phyloP scores from a whole-genome alignment of 2,329 filamentous ascomycete species.

The Clonostachys chloroleuca region DNA sequence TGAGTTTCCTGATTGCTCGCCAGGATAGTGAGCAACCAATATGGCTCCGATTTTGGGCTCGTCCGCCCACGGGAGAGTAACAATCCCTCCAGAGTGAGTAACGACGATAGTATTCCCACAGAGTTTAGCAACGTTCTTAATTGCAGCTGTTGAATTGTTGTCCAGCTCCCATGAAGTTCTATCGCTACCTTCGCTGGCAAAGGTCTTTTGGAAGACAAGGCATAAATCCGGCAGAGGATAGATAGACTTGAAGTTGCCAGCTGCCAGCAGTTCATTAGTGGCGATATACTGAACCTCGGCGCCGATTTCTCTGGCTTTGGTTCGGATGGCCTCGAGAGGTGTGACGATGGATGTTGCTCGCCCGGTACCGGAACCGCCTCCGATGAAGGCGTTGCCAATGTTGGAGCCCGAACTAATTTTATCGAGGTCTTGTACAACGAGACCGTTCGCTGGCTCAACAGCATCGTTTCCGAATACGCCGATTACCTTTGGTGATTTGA shows the following conservation, averaged over 20 bases:
- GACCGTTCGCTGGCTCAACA: background rate
- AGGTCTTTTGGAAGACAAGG: constrained; percentile 58
- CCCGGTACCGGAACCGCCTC: constrained; percentile 48
- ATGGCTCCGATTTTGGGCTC: constrained; percentile 67
- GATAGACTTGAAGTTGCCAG: constrained; percentile 32
- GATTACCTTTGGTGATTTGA: constrained; percentile 48
- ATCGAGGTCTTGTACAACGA: background rate
- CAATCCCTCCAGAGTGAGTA: constrained; percentile 29
- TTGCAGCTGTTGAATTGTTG: background rate
- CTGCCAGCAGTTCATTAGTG: constrained; percentile 24
- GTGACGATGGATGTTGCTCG: constrained; percentile 47
- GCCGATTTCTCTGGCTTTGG: constrained; percentile 31
- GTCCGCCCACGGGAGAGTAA: constrained; percentile 31
- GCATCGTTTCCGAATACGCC: constrained; percentile 36
- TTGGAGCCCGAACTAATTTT: background rate
- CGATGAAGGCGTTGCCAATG: constrained; percentile 39
- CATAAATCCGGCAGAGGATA: constrained; percentile 54
- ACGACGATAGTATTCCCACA: constrained; percentile 7
- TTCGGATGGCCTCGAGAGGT: constrained; percentile 46
- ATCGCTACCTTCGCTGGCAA: constrained; percentile 30
- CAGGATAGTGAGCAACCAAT: constrained; percentile 69
- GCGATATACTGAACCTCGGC: constrained; percentile 30
- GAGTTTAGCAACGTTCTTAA: constrained; percentile 6
- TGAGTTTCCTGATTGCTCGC: constrained; percentile 73
- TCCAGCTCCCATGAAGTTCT: background rate